Percentiles rank a stretch among this genome's conserved stretches.
phyloP scores from a whole-genome alignment of 1,284 basidiomycete genomes.

The Pseudozyma hubeiensis region DNA sequence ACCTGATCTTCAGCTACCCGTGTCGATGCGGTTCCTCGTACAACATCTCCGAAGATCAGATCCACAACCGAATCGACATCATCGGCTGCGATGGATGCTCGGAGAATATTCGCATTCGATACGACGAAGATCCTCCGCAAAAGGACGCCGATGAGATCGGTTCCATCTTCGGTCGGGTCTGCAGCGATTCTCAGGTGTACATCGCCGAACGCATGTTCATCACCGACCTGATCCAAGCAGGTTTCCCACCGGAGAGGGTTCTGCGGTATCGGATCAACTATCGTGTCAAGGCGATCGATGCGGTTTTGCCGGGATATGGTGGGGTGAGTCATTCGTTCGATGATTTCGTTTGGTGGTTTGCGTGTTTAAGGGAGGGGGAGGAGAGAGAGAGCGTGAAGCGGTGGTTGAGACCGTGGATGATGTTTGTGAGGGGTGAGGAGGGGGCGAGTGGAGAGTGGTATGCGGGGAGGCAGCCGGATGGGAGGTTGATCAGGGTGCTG shows the following conservation, averaged over 20 bases:
- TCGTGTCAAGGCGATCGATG: conserved; percentile 22
- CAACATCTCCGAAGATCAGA: conserved; percentile 18
- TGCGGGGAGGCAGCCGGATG: conserved; percentile 6
- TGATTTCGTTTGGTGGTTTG: conserved; percentile 44
- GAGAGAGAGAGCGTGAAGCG: conserved; percentile 1
- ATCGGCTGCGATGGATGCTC: conserved; percentile 45
- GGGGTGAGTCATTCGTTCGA: conserved; percentile 53
- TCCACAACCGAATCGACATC: conserved; percentile 26
- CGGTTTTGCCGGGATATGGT: conserved; percentile 4
- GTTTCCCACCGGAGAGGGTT: conserved; percentile 11
- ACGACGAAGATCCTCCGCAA: conserved; percentile 9
- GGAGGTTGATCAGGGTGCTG: conserved; percentile 15
- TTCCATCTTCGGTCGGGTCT: conserved; percentile 27
- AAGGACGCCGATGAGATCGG: conserved; percentile 15
- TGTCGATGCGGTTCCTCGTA: conserved; percentile 42
- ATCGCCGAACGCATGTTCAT: conserved; percentile 46
- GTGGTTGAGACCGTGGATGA: conserved; percentile 26
- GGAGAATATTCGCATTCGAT: conserved; percentile 37
- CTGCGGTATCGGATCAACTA: conserved; percentile 46
- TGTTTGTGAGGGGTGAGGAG: conserved; percentile 27
- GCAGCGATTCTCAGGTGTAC: conserved; percentile 50
- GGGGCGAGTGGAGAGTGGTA: conserved; percentile 22
- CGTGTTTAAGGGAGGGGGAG: conserved; percentile 1
- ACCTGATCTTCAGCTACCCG: conserved; percentile 23
- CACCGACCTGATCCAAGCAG: conserved; percentile 20